Evolutionary conservation across 805 yeast species (phyloP), one percentile per base, ranked within the genome.

Genomic region (Wickerhamiella azymoides): DNA sequence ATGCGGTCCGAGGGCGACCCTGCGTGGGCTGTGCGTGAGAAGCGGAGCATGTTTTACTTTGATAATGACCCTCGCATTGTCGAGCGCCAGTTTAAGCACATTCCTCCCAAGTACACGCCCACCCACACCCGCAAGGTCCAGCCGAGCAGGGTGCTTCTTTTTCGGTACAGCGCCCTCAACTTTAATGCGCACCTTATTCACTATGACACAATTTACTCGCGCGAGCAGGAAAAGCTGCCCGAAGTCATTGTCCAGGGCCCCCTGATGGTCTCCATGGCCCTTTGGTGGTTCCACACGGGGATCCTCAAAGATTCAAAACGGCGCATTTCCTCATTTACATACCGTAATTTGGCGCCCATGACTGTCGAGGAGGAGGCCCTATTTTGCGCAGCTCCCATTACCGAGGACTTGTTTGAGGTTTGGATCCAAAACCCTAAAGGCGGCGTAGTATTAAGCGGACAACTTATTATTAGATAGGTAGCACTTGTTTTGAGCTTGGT

Each of bases 131-230:
- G 57, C 40, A 53, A 52, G 18, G 55, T 68, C 36, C 62, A 46
- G 18, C 71, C 74, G 36, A 57, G 72, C 5, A 62, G 63, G 45
- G 56, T 67, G 7, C 67, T 74, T 35, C 66, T 77, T 30, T 70
- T 77, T 52, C 65, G 84, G 50, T 83, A 77, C 62, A 78, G 89
- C 39, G 80, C 84, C 10, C 60, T 92, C 45, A 79, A 92, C 1
- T 79, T 78, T 63, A 89, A 89, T 59, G 70, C 93, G 3, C 98
- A 89, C 62, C 71, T 72, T 48, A 84, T 89, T 35, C 98, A 89
- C 62, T 79, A 77, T 60, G 83, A 84, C 56, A 58, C 61, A 5
- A 51, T 52, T 1, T 84, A 83, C 58, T 70, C 84, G 7, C 53
- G 45, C 3, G 47, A 57, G 0, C 55, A 54, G 2, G 97, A 89